These are phyloP conservation scores for Pseudogymnoascus sp. DNA, from an alignment of 2,329 filamentous ascomycete genomes.

Conservation along the genomic window DNA sequence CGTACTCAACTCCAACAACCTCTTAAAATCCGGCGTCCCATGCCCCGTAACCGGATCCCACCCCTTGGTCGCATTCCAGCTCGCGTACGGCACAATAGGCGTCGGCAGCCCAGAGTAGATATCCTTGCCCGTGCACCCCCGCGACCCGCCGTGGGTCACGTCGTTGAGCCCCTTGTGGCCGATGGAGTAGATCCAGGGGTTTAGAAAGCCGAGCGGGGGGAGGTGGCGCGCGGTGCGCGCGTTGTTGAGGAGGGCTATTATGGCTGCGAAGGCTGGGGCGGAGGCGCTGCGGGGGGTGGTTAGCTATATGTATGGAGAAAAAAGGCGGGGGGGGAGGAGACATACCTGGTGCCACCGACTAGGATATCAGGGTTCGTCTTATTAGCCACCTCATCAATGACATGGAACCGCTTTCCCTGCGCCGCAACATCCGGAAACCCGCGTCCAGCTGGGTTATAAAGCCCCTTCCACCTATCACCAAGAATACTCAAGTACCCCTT, in stretches of 20 bases:
- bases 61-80: slow-evolving; percentile 34
- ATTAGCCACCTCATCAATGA: slow-evolving; percentile 10
- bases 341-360: slow-evolving; percentile 18
- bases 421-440: slow-evolving; percentile 47
- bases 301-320: slow-evolving; percentile 15
- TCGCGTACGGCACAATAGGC: slow-evolving; percentile 27
- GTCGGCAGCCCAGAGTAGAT: slow-evolving; percentile 14
- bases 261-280: slow-evolving; percentile 47
- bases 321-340: not conserved
- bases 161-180: slow-evolving; percentile 42
- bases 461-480: slow-evolving; percentile 34
- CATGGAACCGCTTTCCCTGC: slow-evolving; percentile 47
- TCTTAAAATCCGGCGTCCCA: slow-evolving; percentile 38
- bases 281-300: slow-evolving; percentile 36
- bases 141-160: slow-evolving; percentile 30
- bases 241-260: slow-evolving; percentile 56
- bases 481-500: slow-evolving; percentile 34
- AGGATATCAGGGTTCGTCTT: slow-evolving; percentile 9
- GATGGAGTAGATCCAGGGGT: slow-evolving; percentile 48
- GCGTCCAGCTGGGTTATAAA: slow-evolving; percentile 41
- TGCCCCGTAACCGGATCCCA: slow-evolving; percentile 42
- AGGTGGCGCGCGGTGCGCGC: slow-evolving; percentile 42
- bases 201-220: slow-evolving; percentile 43
- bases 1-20: slow-evolving; percentile 24
- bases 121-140: slow-evolving; percentile 29